Evolutionary conservation across 2,329 filamentous ascomycete species (phyloP), one percentile per base, ranked within the genome.

Genomic region (Alternaria arbusti): DNA sequence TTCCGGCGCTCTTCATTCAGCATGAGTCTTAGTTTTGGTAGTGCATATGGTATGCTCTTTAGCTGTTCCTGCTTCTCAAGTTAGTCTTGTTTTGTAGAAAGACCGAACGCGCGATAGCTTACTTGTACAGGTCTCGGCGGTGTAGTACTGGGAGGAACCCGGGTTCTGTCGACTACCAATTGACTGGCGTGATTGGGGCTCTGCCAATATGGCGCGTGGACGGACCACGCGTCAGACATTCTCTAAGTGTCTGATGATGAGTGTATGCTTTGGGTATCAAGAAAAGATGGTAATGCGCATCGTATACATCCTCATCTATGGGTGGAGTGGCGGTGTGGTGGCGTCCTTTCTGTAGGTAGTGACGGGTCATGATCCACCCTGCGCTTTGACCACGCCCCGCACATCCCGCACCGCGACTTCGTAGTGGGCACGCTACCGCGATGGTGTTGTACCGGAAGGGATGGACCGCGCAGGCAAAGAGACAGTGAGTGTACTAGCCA

Each of bases 31-130:
- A 40, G 36, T 11, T 2, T 17, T 6, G 36, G 36, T 0, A 40
- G 8, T 10, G 36, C 36, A 40, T 40, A n/a, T 10, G 36, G 36
- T 3, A 40, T 17, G 36, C 32, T 40, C 6, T n/a, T 10, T 3
- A 17, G 8, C 8, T 10, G 7, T 40, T 40, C 36, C 36, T 40
- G 36, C 9, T 40, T 40, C n/a, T 40, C 17, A 10, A 1, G 9
- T 40, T 9, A 40, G n/a, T 5, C 8, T 10, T 3, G 36, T 5
- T 40, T 10, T 1, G 8, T 40, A 40, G n/a, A 40, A 1, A n/a
- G n/a, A 40, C 15, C 8, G 8, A 10, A 0, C 0, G 36, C 36
- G n/a, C n/a, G 1, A 11, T 0, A 2, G 4, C 36, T 40, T 17
- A 40, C 36, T 40, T 40, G 36, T 17, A 10, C n/a, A 40, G 36